phyloP scores from a whole-genome alignment of 1,284 basidiomycete genomes.

The Boletellus dicymbophilus region DNA sequence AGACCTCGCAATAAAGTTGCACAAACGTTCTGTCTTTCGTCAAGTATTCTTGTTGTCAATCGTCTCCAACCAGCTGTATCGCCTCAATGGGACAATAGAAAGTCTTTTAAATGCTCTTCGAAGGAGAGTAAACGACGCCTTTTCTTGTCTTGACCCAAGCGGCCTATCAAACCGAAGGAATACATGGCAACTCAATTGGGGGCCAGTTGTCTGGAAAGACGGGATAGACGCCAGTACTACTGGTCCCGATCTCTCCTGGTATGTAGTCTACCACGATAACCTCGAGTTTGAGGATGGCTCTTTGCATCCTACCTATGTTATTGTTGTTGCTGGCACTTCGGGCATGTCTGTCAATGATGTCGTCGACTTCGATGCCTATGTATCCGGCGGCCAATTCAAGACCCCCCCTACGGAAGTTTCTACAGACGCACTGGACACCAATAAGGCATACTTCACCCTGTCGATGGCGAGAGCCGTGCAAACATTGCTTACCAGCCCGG shows the following conservation, averaged over 20 bases:
- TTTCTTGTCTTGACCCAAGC: neutral
- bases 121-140: neutral
- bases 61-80: neutral
- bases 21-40: neutral
- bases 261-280: slow-evolving; percentile 3
- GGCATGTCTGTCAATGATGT: neutral
- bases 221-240: neutral
- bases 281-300: slow-evolving; percentile 8
- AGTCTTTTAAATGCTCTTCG: neutral
- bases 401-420: neutral
- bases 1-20: slow-evolving; percentile 19
- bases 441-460: neutral
- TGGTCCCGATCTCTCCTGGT: slow-evolving; percentile 9
- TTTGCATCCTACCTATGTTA: slow-evolving; percentile 7
- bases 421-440: neutral
- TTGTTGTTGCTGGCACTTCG: neutral
- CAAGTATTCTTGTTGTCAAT: slow-evolving; percentile 4
- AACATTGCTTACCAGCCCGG: slow-evolving; percentile 1
- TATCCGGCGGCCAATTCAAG: neutral
- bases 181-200: slow-evolving; percentile 1
- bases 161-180: neutral
- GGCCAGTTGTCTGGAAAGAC: slow-evolving; percentile 2
- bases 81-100: neutral
- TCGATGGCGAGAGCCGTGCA: neutral
- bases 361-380: neutral